Evolutionary conservation across 2,329 filamentous ascomycete genomes (phyloP).

Genomic region (Teratosphaeria gauchensis): DNA sequence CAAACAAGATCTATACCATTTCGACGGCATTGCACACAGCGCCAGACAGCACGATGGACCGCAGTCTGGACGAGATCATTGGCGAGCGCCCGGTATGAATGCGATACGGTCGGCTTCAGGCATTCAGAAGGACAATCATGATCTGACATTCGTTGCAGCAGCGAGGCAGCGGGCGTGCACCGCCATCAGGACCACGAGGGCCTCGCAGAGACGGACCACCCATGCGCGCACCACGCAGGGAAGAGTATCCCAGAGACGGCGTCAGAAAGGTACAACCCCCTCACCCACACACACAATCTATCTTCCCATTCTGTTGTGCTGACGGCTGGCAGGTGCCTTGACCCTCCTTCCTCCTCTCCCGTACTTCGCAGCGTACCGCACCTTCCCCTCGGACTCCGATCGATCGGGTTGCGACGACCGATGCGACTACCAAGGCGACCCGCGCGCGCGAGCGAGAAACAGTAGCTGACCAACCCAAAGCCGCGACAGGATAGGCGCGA

Average conservation of each 20-base stretch:
- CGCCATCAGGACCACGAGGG: conserved; percentile 6
- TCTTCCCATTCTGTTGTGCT: not conserved
- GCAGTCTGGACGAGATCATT: conserved; percentile 56
- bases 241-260: conserved; percentile 65
- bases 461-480: conserved; percentile 23
- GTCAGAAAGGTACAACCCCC: conserved; percentile 68
- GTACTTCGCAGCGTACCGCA: not conserved
- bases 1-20: not conserved
- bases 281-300: not conserved
- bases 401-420: conserved; percentile 11
- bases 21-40: not conserved
- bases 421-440: conserved; percentile 13
- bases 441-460: conserved; percentile 8
- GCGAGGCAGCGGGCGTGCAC: conserved; percentile 11
- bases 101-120: not conserved
- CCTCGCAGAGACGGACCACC: conserved; percentile 26
- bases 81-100: conserved; percentile 47
- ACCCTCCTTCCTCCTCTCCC: conserved; percentile 20
- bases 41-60: conserved; percentile 43
- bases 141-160: conserved; percentile 4
- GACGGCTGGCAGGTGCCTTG: conserved; percentile 29
- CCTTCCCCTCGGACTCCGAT: conserved; percentile 6
- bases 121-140: conserved; percentile 5
- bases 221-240: conserved; percentile 49
- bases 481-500: conserved; percentile 21